These are phyloP conservation scores for Mortierella antarctica DNA, from an alignment of 192 early-diverging fungal species.

Conservation along the genomic window DNA sequence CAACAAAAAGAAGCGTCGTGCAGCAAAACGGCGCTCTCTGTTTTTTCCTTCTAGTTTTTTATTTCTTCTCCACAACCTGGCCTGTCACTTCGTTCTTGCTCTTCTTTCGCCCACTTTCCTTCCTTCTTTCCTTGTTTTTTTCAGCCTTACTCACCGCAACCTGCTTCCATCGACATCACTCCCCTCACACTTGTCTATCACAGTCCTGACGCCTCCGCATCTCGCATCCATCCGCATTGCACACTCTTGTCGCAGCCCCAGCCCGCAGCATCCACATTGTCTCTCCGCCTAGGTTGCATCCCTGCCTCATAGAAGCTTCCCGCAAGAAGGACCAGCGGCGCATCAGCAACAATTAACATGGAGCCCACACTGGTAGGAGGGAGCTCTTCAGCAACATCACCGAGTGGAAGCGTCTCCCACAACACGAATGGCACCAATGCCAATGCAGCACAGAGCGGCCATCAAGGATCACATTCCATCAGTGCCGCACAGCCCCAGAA, in stretches of 20 bases:
- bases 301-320: no score
- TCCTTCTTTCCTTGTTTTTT: not conserved
- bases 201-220: no score
- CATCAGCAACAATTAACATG: not conserved
- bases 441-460: not conserved
- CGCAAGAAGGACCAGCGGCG: not conserved
- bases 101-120: not conserved
- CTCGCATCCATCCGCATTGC: no score
- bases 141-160: not conserved
- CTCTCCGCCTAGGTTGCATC: no score
- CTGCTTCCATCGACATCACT: no score
- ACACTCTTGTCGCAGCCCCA: no score
- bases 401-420: slow-evolving; percentile 2
- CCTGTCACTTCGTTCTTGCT: not conserved
- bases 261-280: no score
- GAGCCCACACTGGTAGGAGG: slow-evolving; percentile 11
- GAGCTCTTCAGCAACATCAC: slow-evolving; percentile 7
- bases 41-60: no score
- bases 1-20: no score
- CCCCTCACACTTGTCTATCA: no score
- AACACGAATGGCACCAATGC: not conserved
- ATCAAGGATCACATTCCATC: slow-evolving; percentile 20
- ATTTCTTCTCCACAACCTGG: no score
- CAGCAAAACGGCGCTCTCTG: no score
- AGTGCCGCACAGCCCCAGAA: slow-evolving; percentile 7